Conservation (phyloP, 345 rosid genomes). For the Populus pruinosa region DNA sequence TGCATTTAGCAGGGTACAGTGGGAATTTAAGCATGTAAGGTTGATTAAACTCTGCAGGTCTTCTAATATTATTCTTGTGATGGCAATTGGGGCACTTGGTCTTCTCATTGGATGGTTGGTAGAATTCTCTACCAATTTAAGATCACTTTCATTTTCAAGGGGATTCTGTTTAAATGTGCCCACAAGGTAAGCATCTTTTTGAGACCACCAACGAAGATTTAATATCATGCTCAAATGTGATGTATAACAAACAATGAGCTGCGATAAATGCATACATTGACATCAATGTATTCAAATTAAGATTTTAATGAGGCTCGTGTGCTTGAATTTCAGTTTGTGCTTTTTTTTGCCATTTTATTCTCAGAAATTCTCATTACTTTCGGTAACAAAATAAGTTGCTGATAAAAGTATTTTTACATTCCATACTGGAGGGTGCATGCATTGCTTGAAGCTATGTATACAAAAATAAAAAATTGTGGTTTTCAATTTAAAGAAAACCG, state of each 20-base stretch:
- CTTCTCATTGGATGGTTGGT: constrained; percentile 73
- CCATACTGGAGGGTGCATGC: not conserved
- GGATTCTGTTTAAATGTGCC: constrained; percentile 42
- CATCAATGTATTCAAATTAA: not conserved
- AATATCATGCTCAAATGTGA: not conserved
- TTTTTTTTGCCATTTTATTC: no score
- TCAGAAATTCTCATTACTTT: no score
- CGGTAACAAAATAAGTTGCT: no score
- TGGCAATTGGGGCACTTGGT: constrained; percentile 73
- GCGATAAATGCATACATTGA: not conserved
- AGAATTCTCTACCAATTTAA: constrained; percentile 59
- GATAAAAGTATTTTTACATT: not conserved
- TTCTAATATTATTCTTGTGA: constrained; percentile 71
- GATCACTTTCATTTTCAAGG: constrained; percentile 49
- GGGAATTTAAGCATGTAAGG: constrained; percentile 1
- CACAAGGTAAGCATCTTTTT: constrained; percentile 41
- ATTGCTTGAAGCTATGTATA: not conserved
- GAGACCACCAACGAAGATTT: not conserved
- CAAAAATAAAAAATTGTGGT: not conserved
- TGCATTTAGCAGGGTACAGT: not conserved
- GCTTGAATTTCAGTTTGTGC: not conserved
- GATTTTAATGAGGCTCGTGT: not conserved
- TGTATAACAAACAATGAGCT: not conserved
- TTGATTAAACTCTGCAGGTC: constrained; percentile 46
- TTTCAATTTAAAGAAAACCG: constrained; percentile 1